Evolutionary conservation across 768 basidiomycete genomes (phyloP).

Genomic region (Panaeolus cyanescens): DNA sequence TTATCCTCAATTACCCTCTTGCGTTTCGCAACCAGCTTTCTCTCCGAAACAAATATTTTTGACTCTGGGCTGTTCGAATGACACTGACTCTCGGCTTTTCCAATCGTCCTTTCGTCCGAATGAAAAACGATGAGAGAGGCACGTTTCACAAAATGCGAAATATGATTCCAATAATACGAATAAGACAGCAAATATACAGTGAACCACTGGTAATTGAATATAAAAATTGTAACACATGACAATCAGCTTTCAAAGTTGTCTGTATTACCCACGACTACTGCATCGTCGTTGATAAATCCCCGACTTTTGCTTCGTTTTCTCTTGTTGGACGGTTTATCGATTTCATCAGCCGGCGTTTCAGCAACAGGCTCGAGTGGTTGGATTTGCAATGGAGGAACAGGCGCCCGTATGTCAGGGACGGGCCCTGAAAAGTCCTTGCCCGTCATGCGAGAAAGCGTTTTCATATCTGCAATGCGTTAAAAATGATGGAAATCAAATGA

Average conservation of each 20-base stretch:
- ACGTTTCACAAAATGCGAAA: too few relatives aligned
- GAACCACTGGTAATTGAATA: too few relatives aligned
- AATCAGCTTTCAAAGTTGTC: conserved; percentile 26
- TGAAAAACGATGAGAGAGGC: too few relatives aligned
- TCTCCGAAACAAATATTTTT: too few relatives aligned
- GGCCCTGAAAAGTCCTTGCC: conserved; percentile 87
- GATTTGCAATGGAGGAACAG: conserved; percentile 32
- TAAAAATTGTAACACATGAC: not conserved
- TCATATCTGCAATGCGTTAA: conserved; percentile 56
- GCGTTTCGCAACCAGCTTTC: too few relatives aligned
- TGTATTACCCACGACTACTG: conserved; percentile 38
- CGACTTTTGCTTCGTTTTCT: conserved; percentile 27
- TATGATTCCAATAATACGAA: too few relatives aligned
- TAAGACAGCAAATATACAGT: not conserved
- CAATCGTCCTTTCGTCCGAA: too few relatives aligned
- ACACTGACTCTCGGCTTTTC: too few relatives aligned
- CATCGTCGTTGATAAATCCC: conserved; percentile 25
- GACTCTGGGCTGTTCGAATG: too few relatives aligned
- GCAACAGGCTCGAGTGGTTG: conserved; percentile 18
- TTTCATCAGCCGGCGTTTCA: conserved; percentile 9
- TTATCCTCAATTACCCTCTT: too few relatives aligned
- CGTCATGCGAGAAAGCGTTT: conserved; percentile 74
- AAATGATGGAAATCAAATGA: conserved; percentile 6
- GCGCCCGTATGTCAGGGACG: conserved; percentile 62
- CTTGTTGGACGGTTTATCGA: conserved; percentile 25